phyloP scores from a whole-genome alignment of 495 filamentous ascomycete species.

The Tuber microsphaerosporum region DNA sequence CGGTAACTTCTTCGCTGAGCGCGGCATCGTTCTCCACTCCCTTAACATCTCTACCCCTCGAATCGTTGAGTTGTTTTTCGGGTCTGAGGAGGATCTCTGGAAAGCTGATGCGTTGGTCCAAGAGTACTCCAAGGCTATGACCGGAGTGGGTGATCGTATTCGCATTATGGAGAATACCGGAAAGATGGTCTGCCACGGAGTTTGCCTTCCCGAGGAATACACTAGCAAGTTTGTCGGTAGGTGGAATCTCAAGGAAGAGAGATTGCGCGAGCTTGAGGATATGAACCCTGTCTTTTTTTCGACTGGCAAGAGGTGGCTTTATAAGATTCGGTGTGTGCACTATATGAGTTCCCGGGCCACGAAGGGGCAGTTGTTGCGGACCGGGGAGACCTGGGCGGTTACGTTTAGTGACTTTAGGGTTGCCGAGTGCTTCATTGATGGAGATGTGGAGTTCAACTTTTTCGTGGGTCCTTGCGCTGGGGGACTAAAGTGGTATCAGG shows the following conservation, averaged over 20 bases:
- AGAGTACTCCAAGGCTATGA: background rate
- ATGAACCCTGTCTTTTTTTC: background rate
- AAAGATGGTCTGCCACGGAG: background rate
- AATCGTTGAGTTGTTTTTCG: background rate
- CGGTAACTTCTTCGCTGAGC: background rate
- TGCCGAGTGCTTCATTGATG: background rate
- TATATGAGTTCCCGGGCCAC: background rate
- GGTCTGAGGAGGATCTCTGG: background rate
- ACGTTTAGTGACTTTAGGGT: background rate
- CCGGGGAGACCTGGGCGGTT: background rate
- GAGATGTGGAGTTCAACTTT: background rate
- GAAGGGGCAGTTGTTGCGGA: background rate
- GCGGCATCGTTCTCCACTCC: background rate
- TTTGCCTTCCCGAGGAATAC: background rate
- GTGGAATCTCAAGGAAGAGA: background rate
- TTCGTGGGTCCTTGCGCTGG: background rate
- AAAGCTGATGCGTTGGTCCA: background rate
- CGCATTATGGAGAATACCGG: background rate
- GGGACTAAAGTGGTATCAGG: background rate
- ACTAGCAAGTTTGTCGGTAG: background rate
- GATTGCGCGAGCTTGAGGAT: background rate
- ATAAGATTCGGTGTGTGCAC: background rate
- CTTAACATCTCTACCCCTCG: background rate
- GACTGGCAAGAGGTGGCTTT: background rate
- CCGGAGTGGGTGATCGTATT: background rate